Evolutionary conservation across 2,329 filamentous ascomycete genomes (phyloP), one percentile per base, ranked within the genome.

Genomic region (Lojkania enalia): DNA sequence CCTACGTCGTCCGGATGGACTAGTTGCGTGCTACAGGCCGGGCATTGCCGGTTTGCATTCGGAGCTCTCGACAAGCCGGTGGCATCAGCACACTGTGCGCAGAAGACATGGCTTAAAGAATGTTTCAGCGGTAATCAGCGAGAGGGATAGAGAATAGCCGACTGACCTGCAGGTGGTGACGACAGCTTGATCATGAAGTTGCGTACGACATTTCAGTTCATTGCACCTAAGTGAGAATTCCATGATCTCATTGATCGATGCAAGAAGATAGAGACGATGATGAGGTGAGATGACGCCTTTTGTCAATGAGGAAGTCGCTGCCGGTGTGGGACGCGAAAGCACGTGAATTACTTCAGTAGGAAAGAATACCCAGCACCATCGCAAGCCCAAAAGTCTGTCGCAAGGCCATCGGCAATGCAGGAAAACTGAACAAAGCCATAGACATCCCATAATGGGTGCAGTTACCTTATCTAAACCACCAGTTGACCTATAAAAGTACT

Each of bases 151-250:
- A 14, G 13, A 5, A 23, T 23, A 33, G 21, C 13, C 21, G 25
- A 55, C 74, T 56, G 66, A 88, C 89, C 87, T 90, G 81, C 91
- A 97, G 12, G 88, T 94, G 3, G 91, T 96, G 23, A 96, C 89
- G 1, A 96, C 78, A 9, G 90, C 91, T 51, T 80, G 78, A 30
- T 87, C 83, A 23, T 74, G 77, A 23, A 96, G 77, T 53, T 85
- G 80, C 30, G 74, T 75, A 35, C 88, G 81, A 61, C 92, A 96
- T 49, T 84, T 86, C 25, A 91, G 76, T 20, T 83, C 80, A 66
- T 96, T 96, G 75, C 92, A 96, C 25, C 82, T 80, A 18, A 96
- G 74, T 16, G 77, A 73, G 47, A 85, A 81, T 46, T 95, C 88
- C 87, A 95, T 94, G n/a, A n/a, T n/a, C n/a, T n/a, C n/a, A n/a